phyloP scores from a whole-genome alignment of 2,329 filamentous ascomycete genomes.

The Cordyceps fumosorosea region DNA sequence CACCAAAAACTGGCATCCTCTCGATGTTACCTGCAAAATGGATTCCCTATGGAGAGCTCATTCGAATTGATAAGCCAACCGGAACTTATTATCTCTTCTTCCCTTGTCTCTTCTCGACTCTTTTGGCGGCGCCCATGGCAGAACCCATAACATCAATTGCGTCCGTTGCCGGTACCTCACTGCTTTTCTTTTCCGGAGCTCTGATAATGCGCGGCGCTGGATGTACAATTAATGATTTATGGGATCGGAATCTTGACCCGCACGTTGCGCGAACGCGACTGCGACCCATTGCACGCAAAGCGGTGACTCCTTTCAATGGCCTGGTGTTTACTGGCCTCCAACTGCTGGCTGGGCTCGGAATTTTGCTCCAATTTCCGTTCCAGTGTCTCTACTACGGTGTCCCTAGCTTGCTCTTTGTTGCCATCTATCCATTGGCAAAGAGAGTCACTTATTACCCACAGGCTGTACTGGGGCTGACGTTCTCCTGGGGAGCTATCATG shows the following conservation, averaged over 20 bases:
- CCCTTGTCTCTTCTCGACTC: slow-evolving; percentile 77
- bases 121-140: slow-evolving; percentile 68
- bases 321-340: slow-evolving; percentile 69
- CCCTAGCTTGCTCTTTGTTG: slow-evolving; percentile 67
- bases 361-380: slow-evolving; percentile 70
- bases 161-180: slow-evolving; percentile 56
- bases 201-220: slow-evolving; percentile 82
- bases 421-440: slow-evolving; percentile 75
- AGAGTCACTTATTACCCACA: slow-evolving; percentile 84
- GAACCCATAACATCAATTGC: slow-evolving; percentile 53
- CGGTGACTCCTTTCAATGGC: slow-evolving; percentile 65
- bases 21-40: slow-evolving; percentile 60
- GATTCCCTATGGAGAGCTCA: slow-evolving; percentile 53
- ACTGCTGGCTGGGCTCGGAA: slow-evolving; percentile 63
- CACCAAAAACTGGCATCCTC: slow-evolving; percentile 65
- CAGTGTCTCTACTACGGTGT: slow-evolving; percentile 71
- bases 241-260: slow-evolving; percentile 81
- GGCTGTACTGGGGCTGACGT: slow-evolving; percentile 73
- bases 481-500: slow-evolving; percentile 85
- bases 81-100: slow-evolving; percentile 83
- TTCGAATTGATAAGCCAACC: slow-evolving; percentile 72
- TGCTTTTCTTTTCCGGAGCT: slow-evolving; percentile 69
- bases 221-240: slow-evolving; percentile 85
- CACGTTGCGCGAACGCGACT: slow-evolving; percentile 69
- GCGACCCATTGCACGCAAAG: slow-evolving; percentile 74